These are phyloP conservation scores for Croton laevigatus DNA, from an alignment of 441 rosid species.

Conservation along the genomic window DNA sequence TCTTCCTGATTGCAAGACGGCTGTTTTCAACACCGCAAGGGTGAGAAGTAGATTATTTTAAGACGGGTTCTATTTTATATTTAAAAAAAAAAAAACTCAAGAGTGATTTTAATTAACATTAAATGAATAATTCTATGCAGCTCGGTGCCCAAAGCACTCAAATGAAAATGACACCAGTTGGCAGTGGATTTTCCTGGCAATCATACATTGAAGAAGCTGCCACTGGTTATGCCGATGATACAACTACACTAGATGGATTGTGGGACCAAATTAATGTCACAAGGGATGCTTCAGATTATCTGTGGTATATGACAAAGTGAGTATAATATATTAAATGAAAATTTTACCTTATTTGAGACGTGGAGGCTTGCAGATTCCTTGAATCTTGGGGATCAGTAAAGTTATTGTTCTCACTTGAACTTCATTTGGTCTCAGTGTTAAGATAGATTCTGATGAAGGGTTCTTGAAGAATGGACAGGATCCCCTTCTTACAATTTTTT, in stretches of 20 bases:
- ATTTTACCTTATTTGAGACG: neutral
- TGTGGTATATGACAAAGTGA: constrained; percentile 98
- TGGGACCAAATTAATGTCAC: constrained; percentile 89
- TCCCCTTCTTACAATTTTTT: constrained; percentile 73
- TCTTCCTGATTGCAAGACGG: constrained; percentile 98
- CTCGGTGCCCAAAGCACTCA: constrained; percentile 74
- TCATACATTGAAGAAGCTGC: constrained; percentile 78
- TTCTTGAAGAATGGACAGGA: constrained; percentile 67
- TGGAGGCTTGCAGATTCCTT: neutral
- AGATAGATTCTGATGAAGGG: constrained; percentile 69
- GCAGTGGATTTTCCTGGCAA: constrained; percentile 75
- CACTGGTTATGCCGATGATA: constrained; percentile 51
- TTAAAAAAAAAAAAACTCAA: neutral
- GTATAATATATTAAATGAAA: constrained; percentile 25
- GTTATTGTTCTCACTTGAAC: constrained; percentile 3
- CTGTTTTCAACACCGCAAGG: constrained; percentile 91
- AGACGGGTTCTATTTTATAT: neutral
- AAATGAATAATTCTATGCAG: constrained; percentile 34
- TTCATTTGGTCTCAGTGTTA: constrained; percentile 25
- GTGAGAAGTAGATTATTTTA: constrained; percentile 35
- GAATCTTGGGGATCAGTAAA: neutral
- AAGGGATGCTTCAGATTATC: constrained; percentile 79
- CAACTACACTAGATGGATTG: constrained; percentile 68
- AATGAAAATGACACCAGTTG: constrained; percentile 79
- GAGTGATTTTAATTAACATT: neutral